Conservation (phyloP, 148 eudicot genomes). For the Simmondsia chinensis region DNA sequence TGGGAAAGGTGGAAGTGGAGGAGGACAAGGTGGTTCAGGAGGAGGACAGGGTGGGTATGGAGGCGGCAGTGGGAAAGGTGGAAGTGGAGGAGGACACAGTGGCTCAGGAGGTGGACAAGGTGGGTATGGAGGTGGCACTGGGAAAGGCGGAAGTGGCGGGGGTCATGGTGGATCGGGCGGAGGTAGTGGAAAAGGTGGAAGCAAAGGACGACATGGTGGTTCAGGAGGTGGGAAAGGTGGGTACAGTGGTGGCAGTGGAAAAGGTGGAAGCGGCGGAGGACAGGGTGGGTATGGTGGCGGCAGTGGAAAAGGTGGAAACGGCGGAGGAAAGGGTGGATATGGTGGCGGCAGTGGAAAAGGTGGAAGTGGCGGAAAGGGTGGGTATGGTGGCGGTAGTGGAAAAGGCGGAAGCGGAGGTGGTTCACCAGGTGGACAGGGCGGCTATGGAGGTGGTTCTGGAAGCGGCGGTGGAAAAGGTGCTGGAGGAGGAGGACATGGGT, state of each 20-base stretch:
- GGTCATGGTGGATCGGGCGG: slow-evolving; percentile 1
- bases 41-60: background rate
- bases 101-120: background rate
- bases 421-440: background rate
- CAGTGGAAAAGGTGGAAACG: background rate
- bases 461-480: no score
- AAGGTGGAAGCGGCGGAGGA: background rate
- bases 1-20: background rate
- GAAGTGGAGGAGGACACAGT: background rate
- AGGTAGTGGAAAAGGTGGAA: background rate
- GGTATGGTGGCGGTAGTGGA: background rate
- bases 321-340: background rate
- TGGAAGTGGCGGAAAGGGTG: background rate
- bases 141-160: no score
- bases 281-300: background rate
- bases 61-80: background rate
- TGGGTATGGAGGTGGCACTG: background rate
- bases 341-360: slow-evolving; percentile 2
- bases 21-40: background rate
- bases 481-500: no score
- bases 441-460: no score
- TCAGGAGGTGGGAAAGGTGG: background rate
- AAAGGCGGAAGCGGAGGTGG: background rate
- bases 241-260: background rate
- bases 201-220: background rate